Conservation (phyloP, 83 land plant genomes). For the Isoetes engelmannii region DNA sequence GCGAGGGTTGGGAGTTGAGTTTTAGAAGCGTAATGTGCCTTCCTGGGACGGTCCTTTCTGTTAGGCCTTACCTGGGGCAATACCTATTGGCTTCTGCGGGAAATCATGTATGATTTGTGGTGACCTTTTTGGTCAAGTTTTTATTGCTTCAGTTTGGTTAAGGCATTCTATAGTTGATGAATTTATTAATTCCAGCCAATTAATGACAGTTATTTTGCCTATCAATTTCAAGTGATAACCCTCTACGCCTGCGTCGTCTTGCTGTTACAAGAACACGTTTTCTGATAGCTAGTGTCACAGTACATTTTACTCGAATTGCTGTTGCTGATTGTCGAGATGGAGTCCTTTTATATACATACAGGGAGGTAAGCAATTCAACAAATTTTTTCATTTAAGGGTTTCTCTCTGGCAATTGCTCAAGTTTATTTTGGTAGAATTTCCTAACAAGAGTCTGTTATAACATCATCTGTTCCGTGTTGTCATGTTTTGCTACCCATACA, state of each 20-base stretch:
- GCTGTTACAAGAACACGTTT: slow-evolving; percentile 67
- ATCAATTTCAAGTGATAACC: slow-evolving; percentile 56
- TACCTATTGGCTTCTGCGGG: slow-evolving; percentile 86
- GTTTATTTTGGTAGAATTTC: background rate
- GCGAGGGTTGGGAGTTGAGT: slow-evolving; percentile 50
- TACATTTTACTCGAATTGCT: slow-evolving; percentile 68
- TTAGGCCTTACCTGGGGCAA: slow-evolving; percentile 69
- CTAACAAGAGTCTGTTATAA: background rate
- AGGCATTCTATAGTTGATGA: background rate
- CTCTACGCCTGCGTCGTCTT: slow-evolving; percentile 47
- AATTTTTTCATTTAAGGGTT: background rate
- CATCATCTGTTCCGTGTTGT: background rate
- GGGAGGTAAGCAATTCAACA: slow-evolving; percentile 40
- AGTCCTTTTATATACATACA: slow-evolving; percentile 64
- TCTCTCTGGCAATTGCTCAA: background rate
- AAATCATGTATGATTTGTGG: slow-evolving; percentile 55
- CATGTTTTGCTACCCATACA: slow-evolving; percentile 18
- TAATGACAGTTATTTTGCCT: slow-evolving; percentile 63
- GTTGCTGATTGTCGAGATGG: slow-evolving; percentile 99
- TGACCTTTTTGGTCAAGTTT: background rate
- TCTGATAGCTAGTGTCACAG: slow-evolving; percentile 55
- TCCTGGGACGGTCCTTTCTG: slow-evolving; percentile 66
- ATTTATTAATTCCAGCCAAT: background rate
- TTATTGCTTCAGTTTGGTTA: background rate
- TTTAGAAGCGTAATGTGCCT: slow-evolving; percentile 28